Base-by-base conservation (phyloP, 768 basidiomycete genomes). In the Boletus patriciae region DNA sequence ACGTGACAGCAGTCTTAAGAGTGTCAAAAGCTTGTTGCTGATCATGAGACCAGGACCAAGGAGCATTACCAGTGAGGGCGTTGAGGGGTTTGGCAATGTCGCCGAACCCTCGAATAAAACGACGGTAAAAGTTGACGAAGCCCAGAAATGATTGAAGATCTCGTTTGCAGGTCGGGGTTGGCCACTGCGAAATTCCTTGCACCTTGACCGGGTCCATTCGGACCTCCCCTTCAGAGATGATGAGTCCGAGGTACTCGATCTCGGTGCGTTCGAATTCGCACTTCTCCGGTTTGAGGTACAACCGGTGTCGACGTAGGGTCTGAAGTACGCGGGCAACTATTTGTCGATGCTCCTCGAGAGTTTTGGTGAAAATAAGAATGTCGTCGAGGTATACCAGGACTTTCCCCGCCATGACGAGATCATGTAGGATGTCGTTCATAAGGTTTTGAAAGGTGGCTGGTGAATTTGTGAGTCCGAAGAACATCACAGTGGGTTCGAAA, bases 121-220 rank as follows among this genome's bases (percentile, higher is more conserved):
- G 25, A 4, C 25, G 4, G 25, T 25, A 25, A 25, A 25, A 25
- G 25, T 25, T 25, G 77, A 0, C 59, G 41, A 81, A 80, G 0
- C 79, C 75, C 0, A 80, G 56, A 55, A 82, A 83, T 12, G 65
- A 62, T 48, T 75, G 76, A 0, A 79, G 34, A 2, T 80, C 70
- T 2, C 62, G 63, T 4, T 75, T 62, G 1, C 40, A 71, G 1
- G 29, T 58, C 0, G 77, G 79, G 0, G 16, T 48, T 0, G 73
- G 76, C 79, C 80, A 82, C 0, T 76, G 65, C 0, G 27, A 10
- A 3, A 83, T 66, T 0, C 69, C 71, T 2, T 66, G 33, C 0
- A 81, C 48, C 58, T 81, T 82, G 0, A 52, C 52, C 0, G 70
- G 69, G 45, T 78, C 73, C 77, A 80, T 80, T 13, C 60, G 33